A percentile compares a stretch with the other conserved stretches of the same genome.
Evolutionary conservation across 164 flowering plant genomes (phyloP).

Genomic region (Tetracentron sinense): DNA sequence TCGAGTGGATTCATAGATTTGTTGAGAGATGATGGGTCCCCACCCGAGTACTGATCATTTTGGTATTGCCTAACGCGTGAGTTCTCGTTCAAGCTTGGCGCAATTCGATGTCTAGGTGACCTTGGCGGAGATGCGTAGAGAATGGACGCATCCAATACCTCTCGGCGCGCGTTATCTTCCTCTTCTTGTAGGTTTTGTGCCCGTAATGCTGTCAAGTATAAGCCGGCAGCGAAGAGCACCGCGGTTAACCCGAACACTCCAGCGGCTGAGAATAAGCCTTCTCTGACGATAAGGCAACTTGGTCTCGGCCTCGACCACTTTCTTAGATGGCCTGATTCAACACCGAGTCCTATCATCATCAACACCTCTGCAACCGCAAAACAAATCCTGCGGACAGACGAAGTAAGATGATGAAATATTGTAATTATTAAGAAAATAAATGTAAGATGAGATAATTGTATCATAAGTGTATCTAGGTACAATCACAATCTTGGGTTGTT

Average conservation of each 20-base stretch:
- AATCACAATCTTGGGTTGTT: too few relatives aligned
- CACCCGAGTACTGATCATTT: neutral
- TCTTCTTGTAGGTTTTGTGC: slow-evolving; percentile 40
- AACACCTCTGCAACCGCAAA: slow-evolving; percentile 76
- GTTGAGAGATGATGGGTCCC: slow-evolving; percentile 1
- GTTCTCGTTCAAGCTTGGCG: slow-evolving; percentile 23
- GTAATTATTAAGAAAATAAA: too few relatives aligned
- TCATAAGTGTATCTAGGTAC: too few relatives aligned
- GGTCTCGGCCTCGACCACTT: slow-evolving; percentile 52
- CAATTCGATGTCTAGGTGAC: slow-evolving; percentile 32
- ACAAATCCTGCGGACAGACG: slow-evolving; percentile 61
- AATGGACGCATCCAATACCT: slow-evolving; percentile 46
- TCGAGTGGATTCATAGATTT: slow-evolving; percentile 8
- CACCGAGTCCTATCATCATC: slow-evolving; percentile 63
- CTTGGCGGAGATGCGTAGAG: slow-evolving; percentile 59
- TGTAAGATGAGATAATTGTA: too few relatives aligned
- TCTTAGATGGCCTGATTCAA: slow-evolving; percentile 80
- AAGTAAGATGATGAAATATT: too few relatives aligned
- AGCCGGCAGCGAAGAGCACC: slow-evolving; percentile 61
- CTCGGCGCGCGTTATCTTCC: slow-evolving; percentile 40
- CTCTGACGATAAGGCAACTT: slow-evolving; percentile 45
- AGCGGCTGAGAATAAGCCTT: slow-evolving; percentile 73
- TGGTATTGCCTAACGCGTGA: slow-evolving; percentile 16
- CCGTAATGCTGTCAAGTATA: slow-evolving; percentile 61
- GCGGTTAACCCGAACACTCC: slow-evolving; percentile 64